Conservation (phyloP, 768 basidiomycete genomes). For the Phlebiopsis flavidoalba region DNA sequence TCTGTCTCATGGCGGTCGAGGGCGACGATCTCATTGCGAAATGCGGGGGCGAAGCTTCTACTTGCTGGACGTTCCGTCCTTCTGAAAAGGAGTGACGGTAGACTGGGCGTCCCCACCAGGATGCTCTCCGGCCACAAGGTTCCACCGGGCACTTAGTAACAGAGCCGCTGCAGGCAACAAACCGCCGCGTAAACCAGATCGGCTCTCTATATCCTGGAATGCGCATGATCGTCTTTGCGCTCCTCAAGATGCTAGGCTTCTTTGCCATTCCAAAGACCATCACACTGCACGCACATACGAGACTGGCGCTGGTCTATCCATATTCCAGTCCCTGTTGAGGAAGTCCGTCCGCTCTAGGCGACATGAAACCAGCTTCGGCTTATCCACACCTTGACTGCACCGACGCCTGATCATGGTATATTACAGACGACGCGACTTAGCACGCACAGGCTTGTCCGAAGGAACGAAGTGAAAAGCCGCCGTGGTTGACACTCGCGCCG, state of each 20-base stretch:
- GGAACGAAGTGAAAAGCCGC: slow-evolving; percentile 38
- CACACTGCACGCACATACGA: slow-evolving; percentile 19
- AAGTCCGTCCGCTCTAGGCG: slow-evolving; percentile 21
- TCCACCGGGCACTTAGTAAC: not conserved
- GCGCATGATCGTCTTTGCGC: slow-evolving; percentile 30
- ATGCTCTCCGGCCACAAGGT: not conserved
- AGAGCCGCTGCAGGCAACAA: slow-evolving; percentile 29
- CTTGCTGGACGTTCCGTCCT: slow-evolving; percentile 43
- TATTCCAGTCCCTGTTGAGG: slow-evolving; percentile 16
- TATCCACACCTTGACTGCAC: slow-evolving; percentile 52
- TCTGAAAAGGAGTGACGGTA: slow-evolving; percentile 41
- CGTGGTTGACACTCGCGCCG: slow-evolving; percentile 45
- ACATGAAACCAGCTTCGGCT: slow-evolving; percentile 21
- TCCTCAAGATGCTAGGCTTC: slow-evolving; percentile 18
- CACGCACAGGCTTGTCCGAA: slow-evolving; percentile 11
- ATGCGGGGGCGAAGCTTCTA: slow-evolving; percentile 43
- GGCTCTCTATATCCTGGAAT: slow-evolving; percentile 27
- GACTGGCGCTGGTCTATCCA: slow-evolving; percentile 18
- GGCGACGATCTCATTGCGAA: slow-evolving; percentile 45
- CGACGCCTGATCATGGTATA: slow-evolving; percentile 46
- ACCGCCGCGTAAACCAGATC: no score
- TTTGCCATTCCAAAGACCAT: slow-evolving; percentile 22
- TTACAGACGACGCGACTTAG: slow-evolving; percentile 27
- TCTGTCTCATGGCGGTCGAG: slow-evolving; percentile 39
- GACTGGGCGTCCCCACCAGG: slow-evolving; percentile 35